A percentile compares a stretch with the other conserved stretches of the same genome.
Evolutionary conservation across 2,329 filamentous ascomycete species (phyloP).

Genomic region (Neocatenulostroma microsporum): DNA sequence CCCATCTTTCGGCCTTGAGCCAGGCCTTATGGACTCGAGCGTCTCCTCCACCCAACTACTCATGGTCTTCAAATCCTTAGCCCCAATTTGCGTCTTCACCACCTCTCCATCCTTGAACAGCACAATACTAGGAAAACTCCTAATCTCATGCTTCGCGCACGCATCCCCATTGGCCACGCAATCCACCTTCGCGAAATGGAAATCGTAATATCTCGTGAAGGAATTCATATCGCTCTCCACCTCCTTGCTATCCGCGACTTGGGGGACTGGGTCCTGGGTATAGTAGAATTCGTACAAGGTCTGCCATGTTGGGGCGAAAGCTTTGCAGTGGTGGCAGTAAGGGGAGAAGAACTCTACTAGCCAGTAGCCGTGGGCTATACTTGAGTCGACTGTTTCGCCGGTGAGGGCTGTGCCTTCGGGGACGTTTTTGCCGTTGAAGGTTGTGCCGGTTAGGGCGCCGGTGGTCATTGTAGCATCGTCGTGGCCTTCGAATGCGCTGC

Average conservation of each 20-base stretch:
- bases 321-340: slow-evolving; percentile 61
- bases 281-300: slow-evolving; percentile 93
- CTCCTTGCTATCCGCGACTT: slow-evolving; percentile 37
- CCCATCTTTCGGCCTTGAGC: slow-evolving; percentile 61
- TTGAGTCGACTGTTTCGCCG: slow-evolving; percentile 50
- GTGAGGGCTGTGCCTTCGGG: slow-evolving; percentile 57
- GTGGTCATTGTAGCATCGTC: slow-evolving; percentile 32
- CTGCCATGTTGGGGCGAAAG: slow-evolving; percentile 77
- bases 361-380: slow-evolving; percentile 61
- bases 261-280: slow-evolving; percentile 65
- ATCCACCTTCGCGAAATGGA: slow-evolving; percentile 79
- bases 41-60: slow-evolving; percentile 66
- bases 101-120: slow-evolving; percentile 73
- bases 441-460: slow-evolving; percentile 35
- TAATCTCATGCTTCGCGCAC: slow-evolving; percentile 61
- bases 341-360: slow-evolving; percentile 47
- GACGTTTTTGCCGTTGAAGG: slow-evolving; percentile 60
- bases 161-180: slow-evolving; percentile 76
- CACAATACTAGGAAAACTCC: slow-evolving; percentile 66
- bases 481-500: slow-evolving; percentile 20
- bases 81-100: slow-evolving; percentile 56
- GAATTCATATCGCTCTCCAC: slow-evolving; percentile 49
- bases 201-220: slow-evolving; percentile 79
- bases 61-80: slow-evolving; percentile 58
- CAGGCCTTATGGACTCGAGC: slow-evolving; percentile 71